A percentile compares a stretch with the other conserved stretches of the same genome.
phyloP scores from a whole-genome alignment of 208 protist genomes.

The Histomonas meleagridis region DNA sequence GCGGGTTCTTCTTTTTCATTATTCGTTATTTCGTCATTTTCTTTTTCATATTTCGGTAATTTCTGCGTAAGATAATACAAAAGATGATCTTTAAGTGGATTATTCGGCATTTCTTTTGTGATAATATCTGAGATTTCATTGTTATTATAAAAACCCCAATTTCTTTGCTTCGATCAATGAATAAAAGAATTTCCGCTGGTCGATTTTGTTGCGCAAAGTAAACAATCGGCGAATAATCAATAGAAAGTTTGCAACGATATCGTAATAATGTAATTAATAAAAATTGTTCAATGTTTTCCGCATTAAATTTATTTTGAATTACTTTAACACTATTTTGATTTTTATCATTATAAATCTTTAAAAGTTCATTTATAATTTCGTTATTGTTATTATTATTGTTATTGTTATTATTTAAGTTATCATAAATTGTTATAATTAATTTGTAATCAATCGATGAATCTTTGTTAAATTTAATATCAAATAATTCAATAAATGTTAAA shows the following conservation, averaged over 20 bases:
- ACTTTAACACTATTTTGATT: not conserved
- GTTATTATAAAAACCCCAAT: not conserved
- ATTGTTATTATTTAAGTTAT: no score
- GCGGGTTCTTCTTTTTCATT: not conserved
- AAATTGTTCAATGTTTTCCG: not conserved
- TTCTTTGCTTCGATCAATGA: not conserved
- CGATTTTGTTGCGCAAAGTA: not conserved
- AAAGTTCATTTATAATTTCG: not conserved
- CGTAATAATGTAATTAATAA: not conserved
- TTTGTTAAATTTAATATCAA: not conserved
- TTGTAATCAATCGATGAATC: not conserved
- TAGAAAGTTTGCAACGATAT: not conserved
- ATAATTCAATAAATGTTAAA: conserved; percentile 26
- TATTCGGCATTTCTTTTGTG: not conserved
- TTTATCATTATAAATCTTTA: not conserved
- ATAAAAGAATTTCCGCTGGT: not conserved
- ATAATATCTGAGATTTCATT: not conserved
- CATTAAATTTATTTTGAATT: not conserved
- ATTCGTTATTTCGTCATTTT: no score
- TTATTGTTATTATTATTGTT: no score
- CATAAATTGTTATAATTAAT: not conserved
- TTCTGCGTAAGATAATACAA: not conserved
- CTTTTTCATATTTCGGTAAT: not conserved
- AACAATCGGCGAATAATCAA: not conserved
- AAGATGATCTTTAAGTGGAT: not conserved